Evolutionary conservation across 2,329 filamentous ascomycete species (phyloP), one percentile per base, ranked within the genome.

Genomic region (Exophiala calicioides): DNA sequence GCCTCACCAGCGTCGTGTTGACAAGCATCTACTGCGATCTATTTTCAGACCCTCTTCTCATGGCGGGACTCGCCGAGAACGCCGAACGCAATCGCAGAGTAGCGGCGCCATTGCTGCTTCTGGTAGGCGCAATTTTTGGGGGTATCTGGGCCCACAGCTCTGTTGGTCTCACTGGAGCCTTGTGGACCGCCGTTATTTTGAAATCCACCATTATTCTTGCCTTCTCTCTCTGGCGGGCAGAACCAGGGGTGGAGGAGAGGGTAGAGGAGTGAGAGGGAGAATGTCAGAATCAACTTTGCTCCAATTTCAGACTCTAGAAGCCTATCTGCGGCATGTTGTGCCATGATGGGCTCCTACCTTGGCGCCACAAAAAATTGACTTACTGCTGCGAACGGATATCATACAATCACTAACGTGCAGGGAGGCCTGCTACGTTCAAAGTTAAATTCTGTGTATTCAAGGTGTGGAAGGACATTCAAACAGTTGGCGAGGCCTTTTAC

Each of bases 11-110:
- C 52, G 86, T 90, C 12, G 88, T 90, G 3, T 67, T 93, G 49
- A 91, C 88, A 1, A 89, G 85, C 62, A 82, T 88, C 52, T 91
- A 90, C 69, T 90, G 86, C 62, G 88, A 91, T 63, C 62, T 91
- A 15, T 88, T 88, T 57, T 85, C 82, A 1, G 85, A 89, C 59
- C 68, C 73, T 7, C 69, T 72, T 6, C 51, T 82, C n/a, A 64
- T 64, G 1, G 53, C 63, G 0, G 62, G 58, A 2, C 50, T 69
- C 2, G 50, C 64, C 9, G 59, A 64, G 2, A 77, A 80, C 45
- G 63, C 71, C 0, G 78, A 81, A 60, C 66, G 79, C 37, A 79
- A 80, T 60, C 67, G 76, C 38, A 68, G 79, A 34, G 60, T 69
- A 1, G 71, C 68, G 0, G 78, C 79, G 1, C 73, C 79, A 1